Evolutionary conservation across 2,329 filamentous ascomycete genomes (phyloP).

Genomic region (Phoma sp.): DNA sequence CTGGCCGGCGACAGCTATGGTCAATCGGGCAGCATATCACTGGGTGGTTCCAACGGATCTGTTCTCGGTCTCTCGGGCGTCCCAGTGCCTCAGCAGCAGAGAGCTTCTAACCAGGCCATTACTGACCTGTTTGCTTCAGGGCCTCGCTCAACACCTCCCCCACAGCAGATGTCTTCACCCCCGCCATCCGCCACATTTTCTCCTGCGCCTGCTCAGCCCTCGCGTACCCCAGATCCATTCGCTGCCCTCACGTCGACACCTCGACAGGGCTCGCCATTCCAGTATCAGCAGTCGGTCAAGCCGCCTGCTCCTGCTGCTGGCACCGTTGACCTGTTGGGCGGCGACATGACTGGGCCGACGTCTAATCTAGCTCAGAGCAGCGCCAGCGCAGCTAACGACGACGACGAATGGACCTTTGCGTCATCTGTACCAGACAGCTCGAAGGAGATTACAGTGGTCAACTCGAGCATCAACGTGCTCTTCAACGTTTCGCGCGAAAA

Average conservation of each 20-base stretch:
- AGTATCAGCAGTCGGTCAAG: slow-evolving; percentile 54
- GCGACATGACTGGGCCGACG: slow-evolving; percentile 32
- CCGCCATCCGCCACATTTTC: slow-evolving; percentile 48
- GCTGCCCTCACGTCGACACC: slow-evolving; percentile 62
- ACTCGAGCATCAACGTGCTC: slow-evolving; percentile 73
- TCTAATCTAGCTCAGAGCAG: slow-evolving; percentile 36
- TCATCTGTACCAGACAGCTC: slow-evolving; percentile 79
- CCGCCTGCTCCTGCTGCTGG: slow-evolving; percentile 40
- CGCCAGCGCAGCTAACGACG: slow-evolving; percentile 70
- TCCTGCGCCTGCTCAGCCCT: slow-evolving; percentile 42
- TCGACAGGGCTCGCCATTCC: slow-evolving; percentile 57
- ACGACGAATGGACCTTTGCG: slow-evolving; percentile 94
- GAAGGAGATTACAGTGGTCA: slow-evolving; percentile 70
- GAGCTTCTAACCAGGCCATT: slow-evolving; percentile 57
- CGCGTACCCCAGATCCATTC: slow-evolving; percentile 62
- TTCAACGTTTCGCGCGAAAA: slow-evolving; percentile 70
- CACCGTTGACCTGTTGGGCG: slow-evolving; percentile 46
- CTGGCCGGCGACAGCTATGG: slow-evolving; percentile 72
- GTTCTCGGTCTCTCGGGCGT: slow-evolving; percentile 44
- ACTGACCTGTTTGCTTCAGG: slow-evolving; percentile 64
- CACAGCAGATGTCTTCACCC: slow-evolving; percentile 54
- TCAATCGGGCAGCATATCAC: slow-evolving; percentile 79
- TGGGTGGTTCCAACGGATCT: slow-evolving; percentile 65
- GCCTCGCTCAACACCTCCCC: slow-evolving; percentile 45
- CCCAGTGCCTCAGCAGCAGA: slow-evolving; percentile 39